Evolutionary conservation across 2,329 filamentous ascomycete genomes (phyloP).

Genomic region (Chrysoporthe austroafricana): DNA sequence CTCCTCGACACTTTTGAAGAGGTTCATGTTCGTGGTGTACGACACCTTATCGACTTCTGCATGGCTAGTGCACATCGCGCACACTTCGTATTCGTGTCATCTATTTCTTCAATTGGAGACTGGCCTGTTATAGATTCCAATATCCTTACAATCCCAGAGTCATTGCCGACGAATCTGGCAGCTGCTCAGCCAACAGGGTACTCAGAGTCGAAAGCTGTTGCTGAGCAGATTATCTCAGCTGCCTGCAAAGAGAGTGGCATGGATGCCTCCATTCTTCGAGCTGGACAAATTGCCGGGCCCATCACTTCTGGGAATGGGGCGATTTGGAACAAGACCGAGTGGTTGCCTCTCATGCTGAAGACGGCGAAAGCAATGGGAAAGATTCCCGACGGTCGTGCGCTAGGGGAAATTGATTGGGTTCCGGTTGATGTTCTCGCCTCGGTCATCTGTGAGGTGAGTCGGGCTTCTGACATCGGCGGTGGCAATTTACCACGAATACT

Average conservation of each 20-base stretch:
- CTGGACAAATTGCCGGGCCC: constrained; percentile 33
- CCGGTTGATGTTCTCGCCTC: constrained; percentile 29
- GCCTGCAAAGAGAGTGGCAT: constrained; percentile 18
- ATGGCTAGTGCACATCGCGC: constrained; percentile 10
- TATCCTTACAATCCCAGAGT: constrained; percentile 22
- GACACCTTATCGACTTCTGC: constrained; percentile 29
- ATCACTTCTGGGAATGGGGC: constrained; percentile 10
- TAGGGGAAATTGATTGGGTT: constrained; percentile 31
- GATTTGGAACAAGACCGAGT: constrained; percentile 31
- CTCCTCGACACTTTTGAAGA: constrained; percentile 30
- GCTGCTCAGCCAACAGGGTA: constrained; percentile 29
- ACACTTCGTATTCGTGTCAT: constrained; percentile 31
- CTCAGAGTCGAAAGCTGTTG: constrained; percentile 30
- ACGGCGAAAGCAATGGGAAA: constrained; percentile 24
- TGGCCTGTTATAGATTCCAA: constrained; percentile 18
- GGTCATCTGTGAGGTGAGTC: constrained; percentile 28
- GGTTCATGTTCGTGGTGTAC: constrained; percentile 29
- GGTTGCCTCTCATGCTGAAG: constrained; percentile 31
- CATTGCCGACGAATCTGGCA: constrained; percentile 13
- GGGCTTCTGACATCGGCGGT: not conserved
- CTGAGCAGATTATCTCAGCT: constrained; percentile 28
- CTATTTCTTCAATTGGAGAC: constrained; percentile 29
- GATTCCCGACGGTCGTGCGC: constrained; percentile 28
- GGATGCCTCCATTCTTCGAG: constrained; percentile 25
- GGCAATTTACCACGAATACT: not conserved